A percentile compares a stretch with the other conserved stretches of the same genome.
Conservation (phyloP, 1,139 yeast species). For the Geotrichum candidum region DNA sequence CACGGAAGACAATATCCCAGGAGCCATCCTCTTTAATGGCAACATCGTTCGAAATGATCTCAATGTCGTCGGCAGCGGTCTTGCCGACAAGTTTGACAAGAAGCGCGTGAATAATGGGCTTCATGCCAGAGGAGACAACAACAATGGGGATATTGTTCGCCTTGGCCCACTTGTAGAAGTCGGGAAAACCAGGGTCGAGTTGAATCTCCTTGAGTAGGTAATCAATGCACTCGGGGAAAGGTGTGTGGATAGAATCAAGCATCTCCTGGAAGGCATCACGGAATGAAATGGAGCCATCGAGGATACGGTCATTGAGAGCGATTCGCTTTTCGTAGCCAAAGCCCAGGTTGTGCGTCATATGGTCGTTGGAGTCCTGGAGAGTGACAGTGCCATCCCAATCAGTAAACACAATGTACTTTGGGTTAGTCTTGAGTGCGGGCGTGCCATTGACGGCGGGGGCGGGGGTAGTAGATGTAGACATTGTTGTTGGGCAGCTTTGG, state of each 20-base stretch:
- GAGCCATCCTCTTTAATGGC: slow-evolving; percentile 48
- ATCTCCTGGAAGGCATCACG: slow-evolving; percentile 73
- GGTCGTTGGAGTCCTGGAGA: slow-evolving; percentile 84
- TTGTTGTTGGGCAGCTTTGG: neutral
- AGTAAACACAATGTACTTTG: slow-evolving; percentile 78
- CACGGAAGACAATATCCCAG: slow-evolving; percentile 84
- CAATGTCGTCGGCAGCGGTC: slow-evolving; percentile 65
- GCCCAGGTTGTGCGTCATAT: slow-evolving; percentile 80
- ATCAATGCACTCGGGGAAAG: slow-evolving; percentile 79
- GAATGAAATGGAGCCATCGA: slow-evolving; percentile 63
- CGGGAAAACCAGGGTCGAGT: slow-evolving; percentile 86
- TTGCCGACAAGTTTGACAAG: slow-evolving; percentile 68
- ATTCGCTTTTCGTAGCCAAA: slow-evolving; percentile 68
- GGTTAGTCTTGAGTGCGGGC: slow-evolving; percentile 34
- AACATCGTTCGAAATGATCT: slow-evolving; percentile 79
- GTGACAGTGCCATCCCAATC: slow-evolving; percentile 99
- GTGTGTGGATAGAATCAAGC: slow-evolving; percentile 71
- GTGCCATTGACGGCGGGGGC: slow-evolving; percentile 10
- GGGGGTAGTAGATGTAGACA: neutral
- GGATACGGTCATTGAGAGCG: slow-evolving; percentile 63
- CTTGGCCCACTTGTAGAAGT: slow-evolving; percentile 74
- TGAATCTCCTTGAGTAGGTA: slow-evolving; percentile 45
- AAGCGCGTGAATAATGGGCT: slow-evolving; percentile 76
- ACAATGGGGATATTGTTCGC: slow-evolving; percentile 66
- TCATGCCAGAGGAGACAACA: slow-evolving; percentile 83